Evolutionary conservation across 176 grass and related monocot species (phyloP).

Genomic region (Leersia perrieri): DNA sequence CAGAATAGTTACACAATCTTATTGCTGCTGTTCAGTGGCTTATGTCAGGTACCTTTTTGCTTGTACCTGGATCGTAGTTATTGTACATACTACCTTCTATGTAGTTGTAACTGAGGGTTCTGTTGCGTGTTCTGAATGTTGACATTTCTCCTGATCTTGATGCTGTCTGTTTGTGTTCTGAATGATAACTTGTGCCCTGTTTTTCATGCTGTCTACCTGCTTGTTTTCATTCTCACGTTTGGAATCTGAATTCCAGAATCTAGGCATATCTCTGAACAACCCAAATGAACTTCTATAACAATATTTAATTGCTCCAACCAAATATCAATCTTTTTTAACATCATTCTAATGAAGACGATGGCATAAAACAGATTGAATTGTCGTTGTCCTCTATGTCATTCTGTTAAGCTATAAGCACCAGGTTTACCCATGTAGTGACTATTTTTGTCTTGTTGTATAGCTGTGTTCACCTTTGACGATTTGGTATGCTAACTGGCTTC

Average conservation of each 20-base stretch:
- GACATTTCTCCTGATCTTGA: neutral
- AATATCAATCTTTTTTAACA: neutral
- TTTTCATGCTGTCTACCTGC: neutral
- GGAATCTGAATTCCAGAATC: slow-evolving; percentile 9
- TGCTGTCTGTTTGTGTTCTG: neutral
- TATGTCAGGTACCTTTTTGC: neutral
- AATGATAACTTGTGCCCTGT: neutral
- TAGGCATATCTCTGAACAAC: slow-evolving; percentile 9
- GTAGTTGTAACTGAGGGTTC: neutral
- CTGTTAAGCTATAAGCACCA: neutral
- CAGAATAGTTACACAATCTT: neutral
- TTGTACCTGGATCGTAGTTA: neutral
- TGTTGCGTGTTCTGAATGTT: slow-evolving; percentile 13
- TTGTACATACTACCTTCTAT: neutral
- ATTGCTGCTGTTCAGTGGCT: neutral
- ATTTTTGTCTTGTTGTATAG: neutral
- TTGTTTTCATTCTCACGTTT: slow-evolving; percentile 32
- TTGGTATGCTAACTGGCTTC: neutral
- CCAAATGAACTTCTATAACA: neutral
- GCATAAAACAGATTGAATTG: neutral
- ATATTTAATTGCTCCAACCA: neutral
- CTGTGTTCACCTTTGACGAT: neutral
- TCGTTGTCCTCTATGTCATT: neutral
- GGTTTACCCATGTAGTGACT: neutral
- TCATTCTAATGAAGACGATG: no score